Base-by-base conservation (phyloP, 495 filamentous ascomycete genomes). In the Daldinia concentrica region DNA sequence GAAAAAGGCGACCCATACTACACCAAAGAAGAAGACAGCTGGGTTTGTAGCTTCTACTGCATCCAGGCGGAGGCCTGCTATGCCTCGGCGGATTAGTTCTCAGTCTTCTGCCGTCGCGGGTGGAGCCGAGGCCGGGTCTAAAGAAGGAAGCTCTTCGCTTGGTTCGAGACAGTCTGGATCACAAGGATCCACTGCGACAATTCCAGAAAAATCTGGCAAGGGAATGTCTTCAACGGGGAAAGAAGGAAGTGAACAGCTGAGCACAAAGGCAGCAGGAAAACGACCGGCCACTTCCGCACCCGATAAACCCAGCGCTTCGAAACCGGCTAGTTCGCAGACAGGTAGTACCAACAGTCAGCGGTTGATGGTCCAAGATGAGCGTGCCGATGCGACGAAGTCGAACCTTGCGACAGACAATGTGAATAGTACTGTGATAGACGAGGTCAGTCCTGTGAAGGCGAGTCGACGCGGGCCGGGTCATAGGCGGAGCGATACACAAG, bases 251-350 rank as follows among this genome's bases (percentile, higher is more conserved):
- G 69, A 65, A 9, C 48, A 34, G 19, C 27, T 78, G 57, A 80
- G 77, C 64, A 65, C 73, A 2, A 82, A 81, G 54, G 80, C 78
- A 26, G 77, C 78, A 29, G 81, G 81, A 14, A 82, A 83, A 60
- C 75, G 76, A 34, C 79, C 78, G 15, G 75, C 66, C 0, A 54
- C 41, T 30, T 66, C 17, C 15, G 26, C 14, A 34, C 52, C 43
- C 29, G 64, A 66, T 24, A 66, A 68, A 45, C 19, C 65, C 17
- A 68, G 64, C 24, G 27, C 68, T 12, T 52, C 63, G 24, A 71
- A 62, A 63, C 12, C 55, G 36, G 69, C 24, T n/a, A 66, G 19
- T 62, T 65, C 58, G 34, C 70, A 37, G 55, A 71, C 63, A 64
- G 54, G 55, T 27, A 17, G 30, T 43, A 8, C 26, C 11, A 6